Evolutionary conservation across 2,329 filamentous ascomycete species (phyloP), one percentile per base, ranked within the genome.

Genomic region (Cercospora zeae-maydis): DNA sequence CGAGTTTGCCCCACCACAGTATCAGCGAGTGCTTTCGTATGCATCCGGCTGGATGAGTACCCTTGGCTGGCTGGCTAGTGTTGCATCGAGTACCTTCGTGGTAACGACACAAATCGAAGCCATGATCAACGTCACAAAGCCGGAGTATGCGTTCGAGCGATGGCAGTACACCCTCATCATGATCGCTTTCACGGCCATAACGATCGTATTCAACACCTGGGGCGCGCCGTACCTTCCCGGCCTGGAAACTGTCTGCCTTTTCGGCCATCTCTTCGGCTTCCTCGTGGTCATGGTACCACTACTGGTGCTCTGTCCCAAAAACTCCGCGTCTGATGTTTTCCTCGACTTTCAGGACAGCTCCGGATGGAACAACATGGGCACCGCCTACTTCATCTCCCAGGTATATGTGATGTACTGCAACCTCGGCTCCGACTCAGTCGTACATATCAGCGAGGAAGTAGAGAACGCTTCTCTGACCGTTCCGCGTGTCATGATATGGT

Each of bases 181-280:
- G 66, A 63, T 73, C 21, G 72, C 70, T 1, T 73, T 76, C 58
- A 70, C 75, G 16, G 75, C 82, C 63, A 64, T 75, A 36, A 73
- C 70, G 11, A 72, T 75, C 57, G 73, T 71, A 9, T 73, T 69
- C 62, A 69, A 69, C 58, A 69, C 67, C 1, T 68, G 63, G 65
- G 67, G 61, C 34, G 78, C 77, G 3, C 75, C 74, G 27, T 65
- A 79, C 2, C 61, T 73, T 5, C 71, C 70, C 1, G 59, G 54
- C 10, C 62, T 73, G 42, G 82, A 85, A 69, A 79, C 78, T 0
- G 59, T 63, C 5, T 71, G 69, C 51, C 63, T 76, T 37, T 51
- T 72, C 37, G 65, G 69, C 5, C 73, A 75, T 61, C 51, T 72
- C 5, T 60, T 67, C 19, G 74, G 72, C 1, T 76, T 75, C 42